Conservation (phyloP, 768 basidiomycete genomes). For the Candolleomyces eurysporus region DNA sequence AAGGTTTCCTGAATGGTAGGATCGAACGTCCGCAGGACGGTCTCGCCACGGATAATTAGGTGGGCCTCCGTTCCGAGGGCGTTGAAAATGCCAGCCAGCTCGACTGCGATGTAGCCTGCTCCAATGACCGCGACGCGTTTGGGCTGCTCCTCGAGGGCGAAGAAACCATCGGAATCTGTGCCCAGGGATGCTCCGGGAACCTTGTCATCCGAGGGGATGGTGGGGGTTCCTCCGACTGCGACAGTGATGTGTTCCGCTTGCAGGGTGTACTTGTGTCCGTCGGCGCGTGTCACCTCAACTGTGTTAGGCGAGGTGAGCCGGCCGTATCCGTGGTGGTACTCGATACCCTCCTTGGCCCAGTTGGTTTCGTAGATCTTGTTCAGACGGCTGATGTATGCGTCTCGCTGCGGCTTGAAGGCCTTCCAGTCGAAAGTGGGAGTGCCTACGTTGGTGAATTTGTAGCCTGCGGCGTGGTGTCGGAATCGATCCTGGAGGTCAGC, state of each 20-base stretch:
- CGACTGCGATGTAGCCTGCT: constrained; percentile 97
- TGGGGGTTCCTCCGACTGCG: constrained; percentile 85
- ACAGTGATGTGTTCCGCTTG: constrained; percentile 77
- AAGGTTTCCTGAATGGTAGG: constrained; percentile 79
- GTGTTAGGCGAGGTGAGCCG: constrained; percentile 65
- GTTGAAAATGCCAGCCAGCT: constrained; percentile 93
- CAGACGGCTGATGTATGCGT: constrained; percentile 88
- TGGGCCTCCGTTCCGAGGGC: constrained; percentile 91
- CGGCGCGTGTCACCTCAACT: constrained; percentile 69
- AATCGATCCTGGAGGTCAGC: constrained; percentile 88
- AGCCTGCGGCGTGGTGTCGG: constrained; percentile 67
- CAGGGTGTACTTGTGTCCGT: constrained; percentile 70
- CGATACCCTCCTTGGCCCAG: constrained; percentile 83
- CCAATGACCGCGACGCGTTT: constrained; percentile 93
- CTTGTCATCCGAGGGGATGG: constrained; percentile 68
- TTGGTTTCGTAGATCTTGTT: constrained; percentile 93
- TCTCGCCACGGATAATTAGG: constrained; percentile 85
- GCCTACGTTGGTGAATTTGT: constrained; percentile 62
- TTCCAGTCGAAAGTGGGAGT: constrained; percentile 82
- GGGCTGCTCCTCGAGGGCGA: constrained; percentile 86
- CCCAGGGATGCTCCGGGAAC: constrained; percentile 92
- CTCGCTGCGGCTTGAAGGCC: constrained; percentile 88
- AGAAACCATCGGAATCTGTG: constrained; percentile 95
- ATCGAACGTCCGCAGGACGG: constrained; percentile 92
- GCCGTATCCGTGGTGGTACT: constrained; percentile 79